Percentiles rank a stretch among this genome's conserved stretches.
Evolutionary conservation across 768 basidiomycete species (phyloP).

Genomic region (Suillus brevipes): DNA sequence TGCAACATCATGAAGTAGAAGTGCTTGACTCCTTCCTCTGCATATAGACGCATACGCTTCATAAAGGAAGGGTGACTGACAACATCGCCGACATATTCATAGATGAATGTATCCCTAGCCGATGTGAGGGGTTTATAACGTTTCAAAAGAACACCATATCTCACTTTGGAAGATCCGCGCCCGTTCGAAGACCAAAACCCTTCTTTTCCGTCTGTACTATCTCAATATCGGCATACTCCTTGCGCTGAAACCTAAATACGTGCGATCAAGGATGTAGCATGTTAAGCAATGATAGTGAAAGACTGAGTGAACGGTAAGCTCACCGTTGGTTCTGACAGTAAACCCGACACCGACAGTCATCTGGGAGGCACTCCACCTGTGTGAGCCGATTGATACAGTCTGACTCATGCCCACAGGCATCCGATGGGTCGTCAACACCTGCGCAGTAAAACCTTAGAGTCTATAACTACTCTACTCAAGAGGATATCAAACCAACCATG

Average conservation of each 20-base stretch:
- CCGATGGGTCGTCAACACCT: constrained; percentile 61
- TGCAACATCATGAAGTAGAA: constrained; percentile 99
- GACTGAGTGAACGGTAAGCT: constrained; percentile 8
- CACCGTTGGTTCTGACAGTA: constrained; percentile 95
- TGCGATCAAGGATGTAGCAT: constrained; percentile 4
- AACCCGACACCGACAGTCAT: constrained; percentile 80
- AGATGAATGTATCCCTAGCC: constrained; percentile 85
- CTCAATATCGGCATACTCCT: constrained; percentile 81
- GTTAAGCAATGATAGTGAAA: constrained; percentile 6
- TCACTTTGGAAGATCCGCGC: constrained; percentile 61
- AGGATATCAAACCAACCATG: constrained; percentile 59
- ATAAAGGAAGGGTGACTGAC: constrained; percentile 84
- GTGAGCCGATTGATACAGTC: constrained; percentile 98
- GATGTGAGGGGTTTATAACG: constrained; percentile 10
- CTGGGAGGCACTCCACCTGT: constrained; percentile 92
- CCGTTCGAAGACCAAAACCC: constrained; percentile 89
- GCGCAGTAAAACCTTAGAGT: constrained; percentile 32
- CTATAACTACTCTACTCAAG: constrained; percentile 23
- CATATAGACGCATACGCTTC: constrained; percentile 94
- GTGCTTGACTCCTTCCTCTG: constrained; percentile 87
- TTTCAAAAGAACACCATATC: constrained; percentile 20
- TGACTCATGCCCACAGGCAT: constrained; percentile 82
- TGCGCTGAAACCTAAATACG: constrained; percentile 74
- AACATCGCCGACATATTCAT: constrained; percentile 98
- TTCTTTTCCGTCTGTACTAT: constrained; percentile 95